Evolutionary conservation across 176 grass and related monocot species (phyloP).

Genomic region (Oryza officinalis): DNA sequence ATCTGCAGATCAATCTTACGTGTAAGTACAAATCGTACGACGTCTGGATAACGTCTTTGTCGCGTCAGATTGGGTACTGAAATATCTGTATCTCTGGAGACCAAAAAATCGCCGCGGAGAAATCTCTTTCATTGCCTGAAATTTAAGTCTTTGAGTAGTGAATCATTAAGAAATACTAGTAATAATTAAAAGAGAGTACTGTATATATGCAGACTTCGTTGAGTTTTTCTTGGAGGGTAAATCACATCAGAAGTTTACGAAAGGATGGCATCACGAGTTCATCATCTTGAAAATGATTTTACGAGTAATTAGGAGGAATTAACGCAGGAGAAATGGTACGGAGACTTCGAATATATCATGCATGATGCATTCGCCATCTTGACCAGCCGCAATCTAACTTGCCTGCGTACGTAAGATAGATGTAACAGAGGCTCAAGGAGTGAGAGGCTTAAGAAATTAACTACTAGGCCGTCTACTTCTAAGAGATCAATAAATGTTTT

Average conservation of each 20-base stretch:
- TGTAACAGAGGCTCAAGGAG: not conserved
- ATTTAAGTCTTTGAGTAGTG: not conserved
- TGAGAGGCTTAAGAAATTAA: not conserved
- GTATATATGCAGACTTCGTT: slow-evolving; percentile 6
- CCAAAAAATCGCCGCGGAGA: not conserved
- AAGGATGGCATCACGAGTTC: not conserved
- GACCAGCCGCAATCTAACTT: not conserved
- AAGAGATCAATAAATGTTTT: not conserved
- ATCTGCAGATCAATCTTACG: not conserved
- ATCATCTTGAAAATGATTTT: not conserved
- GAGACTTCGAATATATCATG: not conserved
- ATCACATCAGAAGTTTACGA: not conserved
- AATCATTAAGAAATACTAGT: not conserved
- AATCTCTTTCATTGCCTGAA: slow-evolving; percentile 5
- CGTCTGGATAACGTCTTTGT: slow-evolving; percentile 13
- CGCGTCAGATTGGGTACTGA: not conserved
- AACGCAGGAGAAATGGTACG: not conserved
- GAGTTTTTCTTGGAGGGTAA: not conserved
- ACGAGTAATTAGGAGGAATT: not conserved
- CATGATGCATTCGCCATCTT: not conserved
- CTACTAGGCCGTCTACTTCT: not conserved
- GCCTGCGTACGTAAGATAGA: not conserved
- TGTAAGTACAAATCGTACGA: not conserved
- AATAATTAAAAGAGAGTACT: not conserved
- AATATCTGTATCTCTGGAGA: not conserved